Evolutionary conservation across 805 yeast genomes (phyloP).

Genomic region (Sugiyamaella lignohabitans): DNA sequence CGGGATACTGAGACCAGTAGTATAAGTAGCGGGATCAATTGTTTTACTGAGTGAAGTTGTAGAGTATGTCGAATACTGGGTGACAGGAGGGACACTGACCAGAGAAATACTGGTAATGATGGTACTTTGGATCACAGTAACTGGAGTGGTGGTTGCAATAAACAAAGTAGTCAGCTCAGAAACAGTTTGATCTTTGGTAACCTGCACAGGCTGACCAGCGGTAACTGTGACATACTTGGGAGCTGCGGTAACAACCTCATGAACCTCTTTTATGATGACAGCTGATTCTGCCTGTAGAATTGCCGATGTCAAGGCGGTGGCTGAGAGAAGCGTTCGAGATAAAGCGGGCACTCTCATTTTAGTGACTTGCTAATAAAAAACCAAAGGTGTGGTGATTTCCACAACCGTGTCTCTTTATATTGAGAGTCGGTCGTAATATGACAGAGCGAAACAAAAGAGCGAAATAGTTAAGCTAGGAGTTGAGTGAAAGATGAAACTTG

Average conservation of each 20-base stretch:
- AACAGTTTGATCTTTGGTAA: slow-evolving; percentile 20
- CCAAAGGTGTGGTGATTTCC: no score
- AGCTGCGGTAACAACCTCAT: slow-evolving; percentile 17
- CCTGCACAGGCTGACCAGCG: slow-evolving; percentile 12
- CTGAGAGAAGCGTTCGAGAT: slow-evolving; percentile 6
- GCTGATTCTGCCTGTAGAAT: slow-evolving; percentile 7
- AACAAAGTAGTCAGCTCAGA: slow-evolving; percentile 27
- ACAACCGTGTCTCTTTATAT: no score
- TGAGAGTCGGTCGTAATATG: no score
- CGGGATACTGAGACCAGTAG: slow-evolving; percentile 18
- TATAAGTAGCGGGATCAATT: slow-evolving; percentile 30
- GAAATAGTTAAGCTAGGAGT: no score
- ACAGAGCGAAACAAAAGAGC: no score
- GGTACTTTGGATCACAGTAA: slow-evolving; percentile 29
- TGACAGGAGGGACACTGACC: slow-evolving; percentile 29
- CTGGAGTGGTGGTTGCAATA: slow-evolving; percentile 28
- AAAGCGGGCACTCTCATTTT: slow-evolving; percentile 4
- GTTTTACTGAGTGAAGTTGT: slow-evolving; percentile 28
- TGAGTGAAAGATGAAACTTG: no score
- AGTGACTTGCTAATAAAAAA: background rate
- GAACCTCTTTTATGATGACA: slow-evolving; percentile 3
- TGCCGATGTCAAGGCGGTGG: slow-evolving; percentile 4
- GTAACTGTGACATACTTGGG: slow-evolving; percentile 17
- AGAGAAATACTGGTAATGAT: slow-evolving; percentile 29
- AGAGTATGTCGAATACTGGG: slow-evolving; percentile 27